Evolutionary conservation across 352 stramenopile genomes (phyloP).

Genomic region (Phytophthora boehmeriae): DNA sequence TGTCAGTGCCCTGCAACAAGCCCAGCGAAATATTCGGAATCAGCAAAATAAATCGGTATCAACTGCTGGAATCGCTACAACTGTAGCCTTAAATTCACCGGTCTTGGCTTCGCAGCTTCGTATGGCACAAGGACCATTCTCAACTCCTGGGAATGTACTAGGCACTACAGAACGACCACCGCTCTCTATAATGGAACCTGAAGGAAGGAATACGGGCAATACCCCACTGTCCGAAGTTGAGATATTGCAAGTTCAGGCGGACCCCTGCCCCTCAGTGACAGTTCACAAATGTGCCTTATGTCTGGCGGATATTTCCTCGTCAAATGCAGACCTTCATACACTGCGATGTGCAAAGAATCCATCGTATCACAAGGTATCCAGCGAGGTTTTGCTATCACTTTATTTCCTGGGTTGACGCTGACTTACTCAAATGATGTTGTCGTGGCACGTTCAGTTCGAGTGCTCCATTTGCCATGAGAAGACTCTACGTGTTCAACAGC

Average conservation of each 20-base stretch:
- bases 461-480: slow-evolving; percentile 44
- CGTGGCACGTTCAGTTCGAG: slow-evolving; percentile 34
- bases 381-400: neutral
- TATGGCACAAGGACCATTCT: slow-evolving; percentile 26
- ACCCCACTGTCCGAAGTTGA: too few relatives aligned
- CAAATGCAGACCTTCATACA: slow-evolving; percentile 46
- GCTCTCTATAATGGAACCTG: neutral
- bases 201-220: neutral
- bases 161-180: neutral
- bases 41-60: slow-evolving; percentile 13
- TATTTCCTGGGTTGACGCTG: neutral
- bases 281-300: slow-evolving; percentile 34
- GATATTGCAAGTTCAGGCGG: neutral
- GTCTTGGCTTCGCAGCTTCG: slow-evolving; percentile 21
- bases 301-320: slow-evolving; percentile 34
- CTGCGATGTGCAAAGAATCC: slow-evolving; percentile 52
- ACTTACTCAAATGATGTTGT: slow-evolving; percentile 2
- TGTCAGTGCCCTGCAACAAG: slow-evolving; percentile 12
- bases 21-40: slow-evolving; percentile 28
- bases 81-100: slow-evolving; percentile 2
- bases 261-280: neutral
- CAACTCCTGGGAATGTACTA: slow-evolving; percentile 28
- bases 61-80: slow-evolving; percentile 13
- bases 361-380: slow-evolving; percentile 54
- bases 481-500: slow-evolving; percentile 33